phyloP scores from a whole-genome alignment of 139 green algal species.

The Zygnema circumcarinatum region DNA sequence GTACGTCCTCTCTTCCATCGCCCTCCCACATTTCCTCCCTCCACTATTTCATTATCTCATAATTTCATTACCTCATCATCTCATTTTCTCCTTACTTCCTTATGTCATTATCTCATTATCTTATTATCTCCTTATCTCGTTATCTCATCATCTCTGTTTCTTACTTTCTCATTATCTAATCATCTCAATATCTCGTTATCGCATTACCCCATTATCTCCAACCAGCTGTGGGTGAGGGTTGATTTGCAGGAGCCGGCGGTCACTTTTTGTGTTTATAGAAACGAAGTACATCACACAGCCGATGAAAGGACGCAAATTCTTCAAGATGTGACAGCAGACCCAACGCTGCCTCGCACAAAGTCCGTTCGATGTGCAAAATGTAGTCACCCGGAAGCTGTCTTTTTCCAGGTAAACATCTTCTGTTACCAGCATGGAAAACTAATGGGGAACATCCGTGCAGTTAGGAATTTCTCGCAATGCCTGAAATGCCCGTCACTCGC shows the following conservation, averaged over 20 bases:
- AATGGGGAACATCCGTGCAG: not conserved
- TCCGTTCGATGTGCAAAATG: constrained; percentile 58
- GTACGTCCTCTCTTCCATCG: too few species aligned
- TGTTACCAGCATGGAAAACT: too few species aligned
- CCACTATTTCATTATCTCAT: not conserved
- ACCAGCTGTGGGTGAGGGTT: too few species aligned
- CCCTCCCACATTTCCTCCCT: too few species aligned
- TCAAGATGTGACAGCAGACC: constrained; percentile 63
- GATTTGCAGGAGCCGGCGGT: constrained; percentile 50
- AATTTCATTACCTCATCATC: not conserved
- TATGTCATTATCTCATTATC: too few species aligned
- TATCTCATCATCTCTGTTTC: too few species aligned
- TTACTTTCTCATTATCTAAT: too few species aligned
- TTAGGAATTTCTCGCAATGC: not conserved
- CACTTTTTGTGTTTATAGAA: constrained; percentile 62
- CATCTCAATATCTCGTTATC: too few species aligned
- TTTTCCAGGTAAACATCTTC: constrained; percentile 58
- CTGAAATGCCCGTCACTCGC: not conserved
- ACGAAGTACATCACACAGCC: constrained; percentile 60
- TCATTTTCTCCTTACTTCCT: not conserved
- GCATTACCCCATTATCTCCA: too few species aligned
- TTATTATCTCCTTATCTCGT: too few species aligned
- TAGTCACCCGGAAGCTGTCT: constrained; percentile 59
- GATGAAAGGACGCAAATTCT: constrained; percentile 62
- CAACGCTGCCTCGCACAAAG: constrained; percentile 62